A percentile compares a stretch with the other conserved stretches of the same genome.
phyloP scores from a whole-genome alignment of 257 asterid species.

The Nicotiana obtusifolia region DNA sequence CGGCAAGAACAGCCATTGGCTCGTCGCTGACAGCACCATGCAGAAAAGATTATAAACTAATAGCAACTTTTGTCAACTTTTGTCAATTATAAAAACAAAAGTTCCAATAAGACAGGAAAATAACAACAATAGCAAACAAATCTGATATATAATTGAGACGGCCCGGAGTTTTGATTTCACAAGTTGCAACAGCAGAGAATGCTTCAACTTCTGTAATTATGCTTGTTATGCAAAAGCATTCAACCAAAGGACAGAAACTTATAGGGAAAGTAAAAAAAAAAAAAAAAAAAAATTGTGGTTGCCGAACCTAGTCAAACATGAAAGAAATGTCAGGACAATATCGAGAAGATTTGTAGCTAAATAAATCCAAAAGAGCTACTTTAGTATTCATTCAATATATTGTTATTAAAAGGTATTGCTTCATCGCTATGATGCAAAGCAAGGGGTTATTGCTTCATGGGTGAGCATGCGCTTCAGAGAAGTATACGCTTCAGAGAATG shows the following conservation, averaged over 20 bases:
- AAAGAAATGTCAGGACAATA: too few species aligned
- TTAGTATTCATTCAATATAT: background rate
- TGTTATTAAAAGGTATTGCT: background rate
- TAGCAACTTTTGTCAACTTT: background rate
- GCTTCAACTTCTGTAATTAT: background rate
- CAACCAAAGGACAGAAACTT: background rate
- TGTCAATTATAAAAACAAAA: background rate
- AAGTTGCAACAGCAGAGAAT: background rate
- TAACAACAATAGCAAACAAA: background rate
- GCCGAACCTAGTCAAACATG: too few species aligned
- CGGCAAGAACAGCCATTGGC: background rate
- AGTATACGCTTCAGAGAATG: background rate
- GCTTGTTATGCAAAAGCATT: background rate
- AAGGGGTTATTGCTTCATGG: background rate
- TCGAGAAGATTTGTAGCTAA: too few species aligned
- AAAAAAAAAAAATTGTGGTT: too few species aligned
- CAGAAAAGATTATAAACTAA: background rate
- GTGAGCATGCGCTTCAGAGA: background rate
- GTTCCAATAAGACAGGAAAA: background rate
- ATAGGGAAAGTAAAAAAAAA: too few species aligned
- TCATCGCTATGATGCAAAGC: background rate
- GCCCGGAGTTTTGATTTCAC: background rate
- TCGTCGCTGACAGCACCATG: background rate
- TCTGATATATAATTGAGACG: background rate
- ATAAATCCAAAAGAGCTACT: background rate